phyloP scores from a whole-genome alignment of 2,329 filamentous ascomycete species.

The Neoarthrinium moseri region DNA sequence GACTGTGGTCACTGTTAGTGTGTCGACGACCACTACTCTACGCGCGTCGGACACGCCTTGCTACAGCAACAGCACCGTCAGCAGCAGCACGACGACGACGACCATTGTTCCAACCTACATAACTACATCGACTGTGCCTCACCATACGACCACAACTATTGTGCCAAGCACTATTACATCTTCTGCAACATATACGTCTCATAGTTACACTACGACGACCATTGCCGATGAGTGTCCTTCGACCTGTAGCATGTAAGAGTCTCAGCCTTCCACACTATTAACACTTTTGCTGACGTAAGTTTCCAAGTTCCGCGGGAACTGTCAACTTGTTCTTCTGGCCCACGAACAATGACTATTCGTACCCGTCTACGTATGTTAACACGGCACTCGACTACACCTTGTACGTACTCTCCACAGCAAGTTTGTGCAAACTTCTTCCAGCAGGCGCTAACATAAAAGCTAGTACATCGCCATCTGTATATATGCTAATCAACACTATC shows the following conservation, averaged over 20 bases:
- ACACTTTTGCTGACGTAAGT: conserved; percentile 11
- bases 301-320: conserved; percentile 25
- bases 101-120: conserved; percentile 9
- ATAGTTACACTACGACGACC: conserved; percentile 8
- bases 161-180: conserved; percentile 13
- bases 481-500: conserved; percentile 34
- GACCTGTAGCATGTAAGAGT: conserved; percentile 30
- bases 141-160: conserved; percentile 17
- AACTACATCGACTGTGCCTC: too few species aligned
- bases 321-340: conserved; percentile 35
- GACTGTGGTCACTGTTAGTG: not conserved
- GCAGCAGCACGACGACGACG: conserved; percentile 20
- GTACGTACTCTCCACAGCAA: conserved; percentile 20
- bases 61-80: conserved; percentile 3
- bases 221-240: conserved; percentile 25
- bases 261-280: not conserved
- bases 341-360: conserved; percentile 27
- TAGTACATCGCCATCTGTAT: conserved; percentile 38
- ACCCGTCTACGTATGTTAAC: conserved; percentile 31
- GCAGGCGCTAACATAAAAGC: not conserved
- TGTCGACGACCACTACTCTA: not conserved
- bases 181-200: conserved; percentile 6
- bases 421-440: not conserved
- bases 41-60: not conserved
- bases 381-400: conserved; percentile 29